Percentiles rank a stretch among this genome's conserved stretches.
Evolutionary conservation across 768 basidiomycete genomes (phyloP).

Genomic region (Amanita muscaria): DNA sequence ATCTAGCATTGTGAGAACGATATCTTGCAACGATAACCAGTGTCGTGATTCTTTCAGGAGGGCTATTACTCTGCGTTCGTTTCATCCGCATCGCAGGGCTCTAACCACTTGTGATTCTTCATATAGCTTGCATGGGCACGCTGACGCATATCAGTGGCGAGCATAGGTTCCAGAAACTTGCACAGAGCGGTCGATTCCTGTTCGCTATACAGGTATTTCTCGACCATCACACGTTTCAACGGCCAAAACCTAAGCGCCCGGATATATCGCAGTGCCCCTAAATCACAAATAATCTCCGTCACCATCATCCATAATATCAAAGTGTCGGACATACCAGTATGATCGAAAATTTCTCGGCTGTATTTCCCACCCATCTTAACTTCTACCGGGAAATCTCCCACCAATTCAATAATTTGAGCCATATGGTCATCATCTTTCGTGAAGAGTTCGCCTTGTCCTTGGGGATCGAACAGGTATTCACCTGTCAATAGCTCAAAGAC

Average conservation of each 20-base stretch:
- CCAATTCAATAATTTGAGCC: conserved; percentile 88
- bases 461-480: conserved; percentile 89
- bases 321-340: conserved; percentile 37
- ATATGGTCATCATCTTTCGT: conserved; percentile 94
- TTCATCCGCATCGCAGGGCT: conserved; percentile 30
- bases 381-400: conserved; percentile 68
- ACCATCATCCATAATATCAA: neutral
- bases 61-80: conserved; percentile 36
- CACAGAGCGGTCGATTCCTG: conserved; percentile 51
- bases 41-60: no score
- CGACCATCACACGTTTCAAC: conserved; percentile 72
- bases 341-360: conserved; percentile 78
- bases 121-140: conserved; percentile 68
- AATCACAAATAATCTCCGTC: conserved; percentile 6
- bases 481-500: conserved; percentile 85
- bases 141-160: conserved; percentile 56
- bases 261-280: conserved; percentile 67
- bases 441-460: conserved; percentile 71
- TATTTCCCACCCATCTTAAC: conserved; percentile 81
- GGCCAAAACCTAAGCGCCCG: conserved; percentile 73
- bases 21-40: neutral
- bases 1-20: neutral
- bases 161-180: conserved; percentile 68
- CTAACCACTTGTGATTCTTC: conserved; percentile 69
- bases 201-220: conserved; percentile 75